These are phyloP conservation scores for Mallotus japonicus DNA, from an alignment of 441 rosid species.

Conservation along the genomic window DNA sequence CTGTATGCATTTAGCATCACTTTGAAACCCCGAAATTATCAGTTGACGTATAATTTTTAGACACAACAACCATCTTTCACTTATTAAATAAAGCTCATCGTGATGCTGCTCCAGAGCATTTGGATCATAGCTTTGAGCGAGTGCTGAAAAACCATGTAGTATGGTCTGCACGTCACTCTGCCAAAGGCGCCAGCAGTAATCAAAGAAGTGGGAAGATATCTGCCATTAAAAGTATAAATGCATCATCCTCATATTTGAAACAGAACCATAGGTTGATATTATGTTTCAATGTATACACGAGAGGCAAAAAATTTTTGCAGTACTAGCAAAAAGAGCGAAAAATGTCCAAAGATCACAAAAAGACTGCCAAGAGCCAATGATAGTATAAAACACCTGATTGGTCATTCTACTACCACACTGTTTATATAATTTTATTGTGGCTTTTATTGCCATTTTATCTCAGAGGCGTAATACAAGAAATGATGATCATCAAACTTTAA, in stretches of 20 bases:
- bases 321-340: background rate
- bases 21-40: conserved; percentile 82
- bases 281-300: background rate
- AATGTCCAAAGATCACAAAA: background rate
- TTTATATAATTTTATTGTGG: background rate
- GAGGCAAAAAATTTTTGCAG: background rate
- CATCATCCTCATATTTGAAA: background rate
- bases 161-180: conserved; percentile 91
- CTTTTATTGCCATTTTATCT: background rate
- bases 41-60: conserved; percentile 82
- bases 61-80: conserved; percentile 98
- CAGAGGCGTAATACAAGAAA: background rate
- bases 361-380: background rate
- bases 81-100: conserved; percentile 74
- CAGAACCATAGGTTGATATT: background rate
- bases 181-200: conserved; percentile 97
- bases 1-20: conserved; percentile 84
- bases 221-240: conserved; percentile 39
- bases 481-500: background rate
- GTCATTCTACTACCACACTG: background rate
- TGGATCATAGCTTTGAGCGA: conserved; percentile 51
- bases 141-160: conserved; percentile 66
- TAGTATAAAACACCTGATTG: background rate
- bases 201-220: conserved; percentile 90
- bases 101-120: conserved; percentile 59